Evolutionary conservation across 2,329 filamentous ascomycete species (phyloP), one percentile per base, ranked within the genome.

Genomic region (Leptographium galeiforme): DNA sequence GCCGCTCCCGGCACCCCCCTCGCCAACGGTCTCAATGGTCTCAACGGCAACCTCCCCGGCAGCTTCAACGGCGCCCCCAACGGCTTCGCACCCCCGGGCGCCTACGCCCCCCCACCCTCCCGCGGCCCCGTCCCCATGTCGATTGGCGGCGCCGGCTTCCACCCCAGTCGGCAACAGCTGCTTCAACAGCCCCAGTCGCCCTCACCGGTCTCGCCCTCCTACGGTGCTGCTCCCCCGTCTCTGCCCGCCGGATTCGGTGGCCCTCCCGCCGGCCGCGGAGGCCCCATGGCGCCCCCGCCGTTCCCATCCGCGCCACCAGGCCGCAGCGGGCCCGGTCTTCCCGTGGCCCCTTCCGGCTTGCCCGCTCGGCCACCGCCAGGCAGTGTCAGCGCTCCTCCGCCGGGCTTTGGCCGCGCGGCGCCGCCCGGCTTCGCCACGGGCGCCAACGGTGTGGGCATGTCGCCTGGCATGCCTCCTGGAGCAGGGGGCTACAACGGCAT

Each of bases 321-420:
- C 56, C 4, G 57, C 57, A 59, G 61, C 34, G 63, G 65, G 14
- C 62, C 62, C n/a, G 57, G 63, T 50, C 68, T 77, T 2, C 74
- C 74, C 0, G 71, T 74, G 10, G 70, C 74, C 0, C 74, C 75
- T 0, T 70, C 73, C 1, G 75, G 75, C 1, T 65, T 78, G 4
- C 75, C 75, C 0, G 72, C 74, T 0, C 67, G 75, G 16, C 75
- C 74, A 4, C 74, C 74, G 0, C 72, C 72, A 48, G 69, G 69
- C 50, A 72, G 73, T 36, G 66, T 18, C 5, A n/a, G 59, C 30
- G 69, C 67, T 30, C 76, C 67, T 60, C 36, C 47, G 13, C n/a
- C 47, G 4, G 47, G 47, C 47, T 49, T 39, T 10, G 70, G 67
- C 48, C 59, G 70, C 48, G 71, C 55, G 2, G 63, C 65, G 5